A percentile compares a stretch with the other conserved stretches of the same genome.
phyloP scores from a whole-genome alignment of 495 filamentous ascomycete genomes.

The Clavariopsis aquatica region DNA sequence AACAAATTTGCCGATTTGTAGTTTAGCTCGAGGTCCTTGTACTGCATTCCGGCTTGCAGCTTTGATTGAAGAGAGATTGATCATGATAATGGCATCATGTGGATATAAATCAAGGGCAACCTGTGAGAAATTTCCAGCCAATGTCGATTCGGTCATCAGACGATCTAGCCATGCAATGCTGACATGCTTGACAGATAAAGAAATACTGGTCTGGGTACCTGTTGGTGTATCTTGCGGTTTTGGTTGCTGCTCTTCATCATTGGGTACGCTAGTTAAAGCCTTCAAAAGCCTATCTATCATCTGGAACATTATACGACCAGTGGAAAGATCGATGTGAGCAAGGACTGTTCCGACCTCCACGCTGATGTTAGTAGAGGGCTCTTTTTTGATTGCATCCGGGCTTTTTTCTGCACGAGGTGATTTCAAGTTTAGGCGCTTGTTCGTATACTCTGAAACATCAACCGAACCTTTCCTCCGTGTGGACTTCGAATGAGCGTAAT shows the following conservation, averaged over 20 bases:
- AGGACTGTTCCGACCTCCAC: slow-evolving; percentile 32
- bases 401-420: neutral
- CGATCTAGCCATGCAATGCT: slow-evolving; percentile 30
- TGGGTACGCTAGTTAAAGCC: neutral
- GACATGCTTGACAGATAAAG: slow-evolving; percentile 26
- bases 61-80: slow-evolving; percentile 16
- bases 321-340: slow-evolving; percentile 36
- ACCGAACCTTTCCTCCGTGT: slow-evolving; percentile 18
- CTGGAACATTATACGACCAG: slow-evolving; percentile 36
- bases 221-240: slow-evolving; percentile 1
- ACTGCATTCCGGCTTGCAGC: slow-evolving; percentile 10
- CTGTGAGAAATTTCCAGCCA: neutral
- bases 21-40: slow-evolving; percentile 26
- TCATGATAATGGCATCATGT: slow-evolving; percentile 26
- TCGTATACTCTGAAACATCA: slow-evolving; percentile 7
- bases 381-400: slow-evolving; percentile 5
- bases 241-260: neutral
- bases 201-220: slow-evolving; percentile 2
- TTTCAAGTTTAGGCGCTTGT: neutral
- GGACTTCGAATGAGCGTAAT: slow-evolving; percentile 40
- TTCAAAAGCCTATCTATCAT: slow-evolving; percentile 26
- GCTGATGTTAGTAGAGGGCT: slow-evolving; percentile 9
- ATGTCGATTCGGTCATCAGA: slow-evolving; percentile 21
- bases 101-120: slow-evolving; percentile 26
- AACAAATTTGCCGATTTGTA: slow-evolving; percentile 62